Percentiles rank a stretch among this genome's conserved stretches.
phyloP scores from a whole-genome alignment of 768 basidiomycete species.

The Mrakia gelida region DNA sequence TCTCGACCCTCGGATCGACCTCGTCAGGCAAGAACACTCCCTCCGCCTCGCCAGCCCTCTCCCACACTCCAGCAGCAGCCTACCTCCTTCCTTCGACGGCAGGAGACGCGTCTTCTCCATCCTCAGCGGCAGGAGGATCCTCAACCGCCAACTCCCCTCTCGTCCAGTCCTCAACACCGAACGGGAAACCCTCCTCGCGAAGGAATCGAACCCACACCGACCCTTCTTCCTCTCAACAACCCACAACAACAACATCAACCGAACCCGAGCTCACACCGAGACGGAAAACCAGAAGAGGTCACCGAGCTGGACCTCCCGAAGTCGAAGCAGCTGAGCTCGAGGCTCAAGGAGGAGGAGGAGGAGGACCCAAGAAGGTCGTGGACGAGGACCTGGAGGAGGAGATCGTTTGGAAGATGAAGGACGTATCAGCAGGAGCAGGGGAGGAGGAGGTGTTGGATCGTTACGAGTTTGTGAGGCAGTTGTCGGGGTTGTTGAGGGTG shows the following conservation, averaged over 20 bases:
- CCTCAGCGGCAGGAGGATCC: neutral
- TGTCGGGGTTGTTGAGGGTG: constrained; percentile 16
- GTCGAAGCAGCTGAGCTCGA: neutral
- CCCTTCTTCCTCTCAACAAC: too few species aligned
- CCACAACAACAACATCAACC: too few species aligned
- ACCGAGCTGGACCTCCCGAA: neutral
- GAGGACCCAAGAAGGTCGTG: neutral
- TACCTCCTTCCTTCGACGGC: neutral
- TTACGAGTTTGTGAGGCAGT: neutral
- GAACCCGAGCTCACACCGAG: neutral
- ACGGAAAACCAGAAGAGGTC: neutral
- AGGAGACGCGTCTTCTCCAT: neutral
- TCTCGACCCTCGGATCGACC: constrained; percentile 11
- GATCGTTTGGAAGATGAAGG: constrained; percentile 13
- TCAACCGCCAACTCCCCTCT: neutral
- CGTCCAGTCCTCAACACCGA: neutral
- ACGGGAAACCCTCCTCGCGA: too few species aligned
- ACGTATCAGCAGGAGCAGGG: neutral
- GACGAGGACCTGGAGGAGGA: constrained; percentile 20
- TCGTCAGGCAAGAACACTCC: neutral
- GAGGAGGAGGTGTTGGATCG: constrained; percentile 1
- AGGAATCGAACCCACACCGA: too few species aligned
- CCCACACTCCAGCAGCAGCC: neutral
- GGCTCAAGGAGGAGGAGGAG: constrained; percentile 1
- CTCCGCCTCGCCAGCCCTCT: neutral